Evolutionary conservation across 139 green algal genomes (phyloP), one percentile per base, ranked within the genome.

Genomic region (Coelastrella sp.): DNA sequence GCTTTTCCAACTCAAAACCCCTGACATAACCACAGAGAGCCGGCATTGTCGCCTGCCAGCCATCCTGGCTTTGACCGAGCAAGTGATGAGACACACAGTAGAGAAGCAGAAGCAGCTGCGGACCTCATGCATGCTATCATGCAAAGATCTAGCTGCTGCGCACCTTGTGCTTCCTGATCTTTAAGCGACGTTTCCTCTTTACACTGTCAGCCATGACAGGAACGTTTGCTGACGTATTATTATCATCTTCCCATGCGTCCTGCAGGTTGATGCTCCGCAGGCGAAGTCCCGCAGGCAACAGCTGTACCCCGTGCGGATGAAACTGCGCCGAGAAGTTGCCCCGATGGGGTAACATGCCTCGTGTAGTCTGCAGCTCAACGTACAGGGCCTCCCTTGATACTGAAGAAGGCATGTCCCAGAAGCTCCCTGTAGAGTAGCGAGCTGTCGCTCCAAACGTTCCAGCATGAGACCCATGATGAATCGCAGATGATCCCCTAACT

Each of bases 81-180:
- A 71, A 71, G 64, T 71, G 64, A 14, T 71, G 3, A 20, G 64
- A 20, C 64, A 71, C 11, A 11, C 13, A 71, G 64, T 2, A 71
- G 16, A 14, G 13, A 14, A 71, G 64, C 64, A 71, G 16, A 11
- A 71, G 13, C 13, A 7, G 64, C 64, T 20, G 64, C 64, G 16
- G 11, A 20, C 11, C 64, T 20, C 11, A 71, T 20, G 64, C 64
- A 20, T 47, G 32, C 32, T 47, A 47, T 47, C 32, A 47, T 47
- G 32, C 32, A 47, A 47, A 47, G 32, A 47, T 47, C 32, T 47
- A 47, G 32, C 32, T 47, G 32, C 64, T 71, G 13, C 77, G 20
- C 8, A 85, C 79, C 59, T 90, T 90, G 75, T 90, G 86, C 75
- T 77, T 75, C 76, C 85, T 90, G 19, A 90, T 90, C 59, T 90